Conservation (phyloP, 2,329 filamentous ascomycete genomes). For the Botrytis elliptica region DNA sequence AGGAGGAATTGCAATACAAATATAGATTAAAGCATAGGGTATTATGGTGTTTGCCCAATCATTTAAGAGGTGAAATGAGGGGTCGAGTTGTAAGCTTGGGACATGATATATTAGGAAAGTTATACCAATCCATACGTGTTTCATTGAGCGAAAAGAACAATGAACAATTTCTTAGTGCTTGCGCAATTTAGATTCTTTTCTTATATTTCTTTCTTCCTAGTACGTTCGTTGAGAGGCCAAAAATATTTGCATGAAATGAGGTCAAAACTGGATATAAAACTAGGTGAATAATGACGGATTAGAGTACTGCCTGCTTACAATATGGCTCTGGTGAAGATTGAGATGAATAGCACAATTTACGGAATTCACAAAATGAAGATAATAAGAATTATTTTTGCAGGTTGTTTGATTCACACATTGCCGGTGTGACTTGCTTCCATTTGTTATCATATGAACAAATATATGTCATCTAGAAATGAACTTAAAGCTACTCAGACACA, state of each 20-base stretch:
- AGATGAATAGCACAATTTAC: too few relatives aligned
- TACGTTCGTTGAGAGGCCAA: neutral
- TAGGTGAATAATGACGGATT: neutral
- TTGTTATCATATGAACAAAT: neutral
- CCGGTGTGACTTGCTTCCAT: neutral
- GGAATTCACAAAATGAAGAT: neutral
- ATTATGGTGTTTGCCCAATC: neutral
- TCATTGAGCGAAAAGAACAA: neutral
- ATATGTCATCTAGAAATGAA: neutral
- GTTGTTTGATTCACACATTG: neutral
- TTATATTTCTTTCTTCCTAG: neutral
- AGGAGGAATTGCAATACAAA: neutral
- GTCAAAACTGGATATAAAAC: neutral
- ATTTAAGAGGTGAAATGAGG: neutral
- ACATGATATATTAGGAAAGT: neutral
- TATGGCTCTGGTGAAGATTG: too few relatives aligned
- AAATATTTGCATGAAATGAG: neutral
- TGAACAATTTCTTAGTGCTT: neutral
- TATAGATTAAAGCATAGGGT: neutral
- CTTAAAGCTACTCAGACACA: neutral
- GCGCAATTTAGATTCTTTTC: neutral
- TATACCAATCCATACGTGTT: neutral
- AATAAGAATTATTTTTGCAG: accelerated
- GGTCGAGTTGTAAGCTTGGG: neutral
- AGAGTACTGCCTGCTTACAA: neutral